Conservation (phyloP, 2,329 filamentous ascomycete genomes). For the Fusarium tricinctum region DNA sequence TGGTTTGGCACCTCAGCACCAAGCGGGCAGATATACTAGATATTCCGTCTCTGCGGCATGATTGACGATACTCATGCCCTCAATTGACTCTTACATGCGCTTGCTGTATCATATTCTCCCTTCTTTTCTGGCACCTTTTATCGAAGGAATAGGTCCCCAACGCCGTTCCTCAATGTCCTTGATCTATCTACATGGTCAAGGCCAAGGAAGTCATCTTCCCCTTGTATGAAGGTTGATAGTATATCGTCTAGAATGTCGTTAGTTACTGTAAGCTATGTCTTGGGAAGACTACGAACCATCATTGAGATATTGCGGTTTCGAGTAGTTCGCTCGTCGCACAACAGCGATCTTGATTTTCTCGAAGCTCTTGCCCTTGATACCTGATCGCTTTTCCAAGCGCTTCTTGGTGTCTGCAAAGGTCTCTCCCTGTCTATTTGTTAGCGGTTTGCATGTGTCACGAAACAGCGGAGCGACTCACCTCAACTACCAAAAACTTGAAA, state of each 20-base stretch:
- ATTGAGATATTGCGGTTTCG: slow-evolving; percentile 84
- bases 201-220: slow-evolving; percentile 73
- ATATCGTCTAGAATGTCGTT: slow-evolving; percentile 65
- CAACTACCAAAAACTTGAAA: slow-evolving; percentile 88
- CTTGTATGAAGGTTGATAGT: slow-evolving; percentile 65
- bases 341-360: slow-evolving; percentile 98
- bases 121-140: slow-evolving; percentile 45
- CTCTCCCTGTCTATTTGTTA: slow-evolving; percentile 73
- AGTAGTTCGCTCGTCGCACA: slow-evolving; percentile 78
- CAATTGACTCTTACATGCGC: slow-evolving; percentile 19
- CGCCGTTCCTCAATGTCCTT: slow-evolving; percentile 70
- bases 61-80: slow-evolving; percentile 14
- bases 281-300: slow-evolving; percentile 72
- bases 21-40: slow-evolving; percentile 30
- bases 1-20: slow-evolving; percentile 15
- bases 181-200: slow-evolving; percentile 76
- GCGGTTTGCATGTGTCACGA: background rate
- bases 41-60: slow-evolving; percentile 18
- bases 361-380: slow-evolving; percentile 97
- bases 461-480: slow-evolving; percentile 66
- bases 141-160: slow-evolving; percentile 73
- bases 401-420: slow-evolving; percentile 92
- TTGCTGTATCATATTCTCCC: slow-evolving; percentile 5
- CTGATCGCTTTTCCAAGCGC: slow-evolving; percentile 90
- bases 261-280: slow-evolving; percentile 25